phyloP scores from a whole-genome alignment of 2,329 filamentous ascomycete species.

The Lasiodiplodia citricola region DNA sequence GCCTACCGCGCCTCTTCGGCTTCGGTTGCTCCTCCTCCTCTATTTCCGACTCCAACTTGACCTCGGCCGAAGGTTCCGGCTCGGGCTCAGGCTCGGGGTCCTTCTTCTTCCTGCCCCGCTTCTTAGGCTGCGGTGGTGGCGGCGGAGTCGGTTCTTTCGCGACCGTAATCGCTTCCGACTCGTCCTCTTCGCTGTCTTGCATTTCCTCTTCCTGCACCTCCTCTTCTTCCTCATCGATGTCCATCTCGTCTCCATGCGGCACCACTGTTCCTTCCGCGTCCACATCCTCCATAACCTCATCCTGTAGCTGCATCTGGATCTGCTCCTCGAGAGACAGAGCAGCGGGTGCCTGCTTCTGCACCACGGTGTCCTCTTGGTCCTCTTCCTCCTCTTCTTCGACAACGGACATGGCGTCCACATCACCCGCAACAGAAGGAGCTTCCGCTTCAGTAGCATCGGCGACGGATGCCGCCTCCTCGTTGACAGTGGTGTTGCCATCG shows the following conservation, averaged over 20 bases:
- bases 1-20: constrained; percentile 17
- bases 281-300: constrained; percentile 29
- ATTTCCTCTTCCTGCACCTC: constrained; percentile 33
- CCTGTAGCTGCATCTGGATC: constrained; percentile 25
- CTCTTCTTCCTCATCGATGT: constrained; percentile 30
- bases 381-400: constrained; percentile 30
- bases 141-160: constrained; percentile 4
- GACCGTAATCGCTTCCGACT: constrained; percentile 23
- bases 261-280: constrained; percentile 43
- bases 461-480: constrained; percentile 28
- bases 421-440: neutral
- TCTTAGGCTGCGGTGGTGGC: constrained; percentile 8
- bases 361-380: constrained; percentile 26
- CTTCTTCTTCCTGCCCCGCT: constrained; percentile 7
- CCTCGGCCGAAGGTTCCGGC: neutral
- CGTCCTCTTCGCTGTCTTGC: constrained; percentile 28
- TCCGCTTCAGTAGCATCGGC: constrained; percentile 5
- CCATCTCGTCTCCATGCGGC: constrained; percentile 16
- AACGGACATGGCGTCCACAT: constrained; percentile 4
- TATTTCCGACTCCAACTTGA: neutral
- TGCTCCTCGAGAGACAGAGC: constrained; percentile 25
- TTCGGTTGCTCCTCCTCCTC: neutral
- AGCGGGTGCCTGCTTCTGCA: neutral
- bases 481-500: constrained; percentile 29
- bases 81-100: neutral